Evolutionary conservation across 768 basidiomycete genomes (phyloP).

Genomic region (Termitomyces eurrhizus): DNA sequence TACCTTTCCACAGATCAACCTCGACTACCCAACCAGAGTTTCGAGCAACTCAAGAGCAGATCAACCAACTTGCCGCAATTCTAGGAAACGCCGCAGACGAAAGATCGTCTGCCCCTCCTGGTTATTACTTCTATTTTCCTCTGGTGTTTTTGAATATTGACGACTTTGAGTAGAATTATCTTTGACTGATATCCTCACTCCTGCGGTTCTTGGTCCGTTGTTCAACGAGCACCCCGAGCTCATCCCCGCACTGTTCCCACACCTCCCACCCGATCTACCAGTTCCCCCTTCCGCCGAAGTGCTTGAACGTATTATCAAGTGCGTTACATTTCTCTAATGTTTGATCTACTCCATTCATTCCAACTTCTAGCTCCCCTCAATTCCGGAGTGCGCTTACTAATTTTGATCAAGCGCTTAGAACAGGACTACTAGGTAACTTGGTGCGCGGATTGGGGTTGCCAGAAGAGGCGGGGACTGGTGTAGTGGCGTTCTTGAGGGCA

Average conservation of each 20-base stretch:
- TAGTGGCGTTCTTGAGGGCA: conserved; percentile 77
- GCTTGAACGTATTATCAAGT: conserved; percentile 70
- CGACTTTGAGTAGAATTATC: conserved; percentile 45
- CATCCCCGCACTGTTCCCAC: conserved; percentile 67
- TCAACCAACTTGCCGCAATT: conserved; percentile 57
- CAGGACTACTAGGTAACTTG: conserved; percentile 71
- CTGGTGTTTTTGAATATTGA: neutral
- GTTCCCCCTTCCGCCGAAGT: conserved; percentile 64
- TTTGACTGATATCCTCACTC: conserved; percentile 72
- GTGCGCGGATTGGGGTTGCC: conserved; percentile 80
- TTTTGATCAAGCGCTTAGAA: conserved; percentile 82
- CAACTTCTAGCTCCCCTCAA: conserved; percentile 56
- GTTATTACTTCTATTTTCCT: conserved; percentile 16
- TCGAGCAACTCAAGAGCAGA: conserved; percentile 58
- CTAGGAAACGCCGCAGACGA: conserved; percentile 40
- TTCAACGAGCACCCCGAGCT: conserved; percentile 69
- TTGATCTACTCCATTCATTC: neutral
- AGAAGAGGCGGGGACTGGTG: conserved; percentile 76
- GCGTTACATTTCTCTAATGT: conserved; percentile 6
- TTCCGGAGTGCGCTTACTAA: conserved; percentile 76
- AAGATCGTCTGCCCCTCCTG: conserved; percentile 27
- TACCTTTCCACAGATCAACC: neutral
- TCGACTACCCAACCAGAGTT: conserved; percentile 22
- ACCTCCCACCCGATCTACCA: conserved; percentile 77
- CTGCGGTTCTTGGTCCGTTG: conserved; percentile 66